phyloP scores from a whole-genome alignment of 345 rosid species.

The Salix arbutifolia region DNA sequence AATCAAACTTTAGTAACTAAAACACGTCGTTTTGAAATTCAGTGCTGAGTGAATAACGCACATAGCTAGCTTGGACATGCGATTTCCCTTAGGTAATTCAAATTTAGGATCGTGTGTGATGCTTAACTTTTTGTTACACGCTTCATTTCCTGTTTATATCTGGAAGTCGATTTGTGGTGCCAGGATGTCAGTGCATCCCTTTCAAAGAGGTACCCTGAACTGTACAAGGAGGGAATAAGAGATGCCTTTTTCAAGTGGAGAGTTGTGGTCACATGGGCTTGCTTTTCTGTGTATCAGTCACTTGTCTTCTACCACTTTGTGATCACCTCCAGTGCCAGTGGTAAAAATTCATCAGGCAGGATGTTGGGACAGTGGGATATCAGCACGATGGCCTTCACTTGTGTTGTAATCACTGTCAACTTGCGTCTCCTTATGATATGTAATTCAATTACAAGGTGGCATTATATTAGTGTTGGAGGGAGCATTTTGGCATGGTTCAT shows the following conservation, averaged over 20 bases:
- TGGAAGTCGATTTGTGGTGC: slow-evolving; percentile 7
- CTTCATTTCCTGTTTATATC: background rate
- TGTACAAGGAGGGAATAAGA: slow-evolving; percentile 84
- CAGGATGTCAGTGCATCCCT: slow-evolving; percentile 96
- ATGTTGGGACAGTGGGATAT: slow-evolving; percentile 94
- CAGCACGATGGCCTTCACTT: slow-evolving; percentile 95
- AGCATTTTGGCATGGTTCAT: slow-evolving; percentile 87
- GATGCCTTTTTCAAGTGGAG: slow-evolving; percentile 87
- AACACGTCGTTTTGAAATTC: background rate
- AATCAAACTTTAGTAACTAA: background rate
- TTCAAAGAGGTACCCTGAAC: slow-evolving; percentile 93
- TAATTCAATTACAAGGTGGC: slow-evolving; percentile 90
- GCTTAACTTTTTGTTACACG: background rate
- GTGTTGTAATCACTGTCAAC: slow-evolving; percentile 89
- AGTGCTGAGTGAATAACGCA: background rate
- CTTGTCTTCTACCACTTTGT: slow-evolving; percentile 70
- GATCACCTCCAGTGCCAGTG: slow-evolving; percentile 50
- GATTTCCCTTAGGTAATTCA: background rate
- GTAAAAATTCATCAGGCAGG: slow-evolving; percentile 70
- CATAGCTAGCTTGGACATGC: background rate
- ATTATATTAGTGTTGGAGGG: slow-evolving; percentile 80
- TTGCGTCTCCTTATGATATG: slow-evolving; percentile 93
- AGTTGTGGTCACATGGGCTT: slow-evolving; percentile 84
- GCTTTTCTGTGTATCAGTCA: slow-evolving; percentile 86
- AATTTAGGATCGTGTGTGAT: background rate